Conservation (phyloP, 257 asterid genomes). For the Solanum sparsipilum region DNA sequence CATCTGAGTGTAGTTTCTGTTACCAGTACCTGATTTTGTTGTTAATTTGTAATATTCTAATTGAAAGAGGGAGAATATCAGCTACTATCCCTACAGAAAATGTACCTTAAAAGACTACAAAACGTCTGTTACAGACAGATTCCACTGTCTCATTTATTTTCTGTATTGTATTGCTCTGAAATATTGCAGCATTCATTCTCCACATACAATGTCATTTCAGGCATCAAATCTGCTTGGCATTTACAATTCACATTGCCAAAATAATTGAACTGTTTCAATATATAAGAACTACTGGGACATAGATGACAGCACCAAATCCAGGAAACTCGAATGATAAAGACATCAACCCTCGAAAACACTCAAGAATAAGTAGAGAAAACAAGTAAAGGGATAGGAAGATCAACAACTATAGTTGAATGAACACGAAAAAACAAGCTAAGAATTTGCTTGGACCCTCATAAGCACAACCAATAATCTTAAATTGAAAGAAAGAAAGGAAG, state of each 20-base stretch:
- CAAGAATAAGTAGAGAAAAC: background rate
- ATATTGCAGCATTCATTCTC: background rate
- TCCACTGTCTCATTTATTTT: background rate
- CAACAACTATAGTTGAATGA: background rate
- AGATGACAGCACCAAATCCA: background rate
- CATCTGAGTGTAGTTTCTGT: background rate
- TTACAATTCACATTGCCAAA: background rate
- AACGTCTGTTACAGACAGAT: background rate
- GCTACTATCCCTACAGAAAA: background rate
- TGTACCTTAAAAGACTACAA: background rate
- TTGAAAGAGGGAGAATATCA: background rate
- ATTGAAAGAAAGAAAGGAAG: background rate
- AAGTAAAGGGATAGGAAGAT: background rate
- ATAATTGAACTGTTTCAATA: background rate
- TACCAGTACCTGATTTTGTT: background rate
- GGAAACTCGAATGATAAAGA: background rate
- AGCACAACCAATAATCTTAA: background rate
- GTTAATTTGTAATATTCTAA: background rate
- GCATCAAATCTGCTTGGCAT: background rate
- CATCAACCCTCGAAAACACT: background rate
- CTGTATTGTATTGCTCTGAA: background rate
- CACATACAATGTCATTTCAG: background rate
- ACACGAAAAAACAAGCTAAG: background rate
- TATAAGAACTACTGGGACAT: background rate
- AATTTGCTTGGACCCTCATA: background rate